Conservation (phyloP, 106 monocot genomes). For the Dendrobium nobile region DNA sequence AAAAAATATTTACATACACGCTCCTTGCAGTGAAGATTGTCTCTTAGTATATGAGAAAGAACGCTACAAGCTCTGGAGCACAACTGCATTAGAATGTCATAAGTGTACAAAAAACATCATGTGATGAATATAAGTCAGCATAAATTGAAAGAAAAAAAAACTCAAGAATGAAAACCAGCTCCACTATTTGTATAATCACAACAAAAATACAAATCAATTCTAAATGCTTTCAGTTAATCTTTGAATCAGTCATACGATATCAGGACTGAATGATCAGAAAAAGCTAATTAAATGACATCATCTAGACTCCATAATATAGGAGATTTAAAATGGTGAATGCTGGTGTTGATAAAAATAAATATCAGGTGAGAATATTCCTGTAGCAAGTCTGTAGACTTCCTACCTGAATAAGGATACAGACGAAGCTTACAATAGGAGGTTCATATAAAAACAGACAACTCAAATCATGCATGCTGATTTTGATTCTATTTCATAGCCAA, state of each 20-base stretch:
- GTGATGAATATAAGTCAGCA: not conserved
- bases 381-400: too few species aligned
- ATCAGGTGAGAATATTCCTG: too few species aligned
- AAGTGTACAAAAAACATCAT: not conserved
- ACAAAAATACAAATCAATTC: not conserved
- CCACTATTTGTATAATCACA: not conserved
- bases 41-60: constrained; percentile 86
- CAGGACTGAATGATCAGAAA: not conserved
- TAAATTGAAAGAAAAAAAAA: not conserved
- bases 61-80: constrained; percentile 86
- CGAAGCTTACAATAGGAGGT: too few species aligned
- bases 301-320: too few species aligned
- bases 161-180: not conserved
- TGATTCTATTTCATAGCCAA: too few species aligned
- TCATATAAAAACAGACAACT: too few species aligned
- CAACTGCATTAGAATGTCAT: constrained; percentile 40
- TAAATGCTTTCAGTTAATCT: not conserved
- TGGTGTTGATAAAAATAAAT: too few species aligned
- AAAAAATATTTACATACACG: constrained; percentile 34
- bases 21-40: constrained; percentile 81
- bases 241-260: not conserved
- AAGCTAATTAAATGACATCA: not conserved
- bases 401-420: too few species aligned
- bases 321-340: too few species aligned
- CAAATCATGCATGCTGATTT: too few species aligned